Conservation (phyloP, 1,284 basidiomycete genomes). For the Mycosarcoma mackinlayi region DNA sequence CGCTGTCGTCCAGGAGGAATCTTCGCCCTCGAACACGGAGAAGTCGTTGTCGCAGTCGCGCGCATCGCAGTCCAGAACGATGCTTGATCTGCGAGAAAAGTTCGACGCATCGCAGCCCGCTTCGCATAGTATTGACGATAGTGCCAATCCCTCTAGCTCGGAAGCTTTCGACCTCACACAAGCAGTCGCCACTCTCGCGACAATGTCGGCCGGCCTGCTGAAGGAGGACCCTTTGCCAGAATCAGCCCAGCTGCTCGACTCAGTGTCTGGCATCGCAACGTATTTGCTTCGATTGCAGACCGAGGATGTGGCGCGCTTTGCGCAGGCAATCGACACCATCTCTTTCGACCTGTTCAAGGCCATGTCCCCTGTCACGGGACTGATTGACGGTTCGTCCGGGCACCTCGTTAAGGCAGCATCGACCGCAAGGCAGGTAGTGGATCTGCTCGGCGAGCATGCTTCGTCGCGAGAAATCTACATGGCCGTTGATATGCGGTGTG, state of each 20-base stretch:
- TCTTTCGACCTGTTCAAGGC: slow-evolving; percentile 55
- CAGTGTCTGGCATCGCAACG: slow-evolving; percentile 19
- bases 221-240: slow-evolving; percentile 12
- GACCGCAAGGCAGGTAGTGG: slow-evolving; percentile 29
- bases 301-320: slow-evolving; percentile 17
- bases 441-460: slow-evolving; percentile 37
- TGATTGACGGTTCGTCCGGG: slow-evolving; percentile 22
- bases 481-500: slow-evolving; percentile 54
- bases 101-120: neutral
- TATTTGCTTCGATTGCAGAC: slow-evolving; percentile 23
- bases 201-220: slow-evolving; percentile 10
- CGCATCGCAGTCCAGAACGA: slow-evolving; percentile 31
- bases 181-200: slow-evolving; percentile 6
- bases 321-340: slow-evolving; percentile 43
- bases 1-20: slow-evolving; percentile 46
- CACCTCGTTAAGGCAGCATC: slow-evolving; percentile 10
- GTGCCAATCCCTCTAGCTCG: neutral
- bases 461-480: slow-evolving; percentile 60
- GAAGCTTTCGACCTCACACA: slow-evolving; percentile 14
- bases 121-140: neutral
- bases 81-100: slow-evolving; percentile 26
- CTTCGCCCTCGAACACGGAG: slow-evolving; percentile 40
- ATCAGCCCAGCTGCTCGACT: slow-evolving; percentile 10
- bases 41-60: slow-evolving; percentile 26
- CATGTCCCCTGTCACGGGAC: slow-evolving; percentile 45